phyloP scores from a whole-genome alignment of 495 filamentous ascomycete species.

The Amorphotheca resinae region DNA sequence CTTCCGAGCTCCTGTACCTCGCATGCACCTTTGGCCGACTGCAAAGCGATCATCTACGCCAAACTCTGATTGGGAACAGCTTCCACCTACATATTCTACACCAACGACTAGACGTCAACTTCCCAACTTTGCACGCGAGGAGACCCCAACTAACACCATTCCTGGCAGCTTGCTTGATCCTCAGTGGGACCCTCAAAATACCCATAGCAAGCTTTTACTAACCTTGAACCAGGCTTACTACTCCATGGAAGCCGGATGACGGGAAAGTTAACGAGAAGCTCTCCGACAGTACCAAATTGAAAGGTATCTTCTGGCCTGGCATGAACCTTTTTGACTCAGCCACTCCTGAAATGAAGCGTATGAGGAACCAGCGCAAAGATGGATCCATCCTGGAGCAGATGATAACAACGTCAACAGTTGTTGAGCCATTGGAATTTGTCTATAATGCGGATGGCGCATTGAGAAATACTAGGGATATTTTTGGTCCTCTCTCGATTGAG shows the following conservation, averaged over 20 bases:
- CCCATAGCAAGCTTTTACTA: not conserved
- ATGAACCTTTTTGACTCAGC: conserved; percentile 88
- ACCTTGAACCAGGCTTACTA: conserved; percentile 7
- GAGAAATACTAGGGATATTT: conserved; percentile 40
- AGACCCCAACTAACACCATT: not conserved
- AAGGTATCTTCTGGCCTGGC: conserved; percentile 67
- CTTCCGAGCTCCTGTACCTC: conserved; percentile 25
- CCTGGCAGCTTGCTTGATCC: conserved; percentile 8
- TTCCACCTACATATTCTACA: conserved; percentile 5
- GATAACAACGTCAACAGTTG: conserved; percentile 48
- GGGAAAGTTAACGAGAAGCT: conserved; percentile 23
- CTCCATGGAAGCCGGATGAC: conserved; percentile 18
- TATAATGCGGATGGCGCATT: conserved; percentile 43
- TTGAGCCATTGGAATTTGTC: conserved; percentile 62
- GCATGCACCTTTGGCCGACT: conserved; percentile 21
- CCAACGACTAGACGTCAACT: conserved; percentile 10
- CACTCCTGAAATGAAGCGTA: conserved; percentile 59
- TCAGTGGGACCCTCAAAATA: conserved; percentile 3
- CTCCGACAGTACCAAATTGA: conserved; percentile 38
- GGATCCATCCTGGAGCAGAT: conserved; percentile 56
- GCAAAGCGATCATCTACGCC: not conserved
- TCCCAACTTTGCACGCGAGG: conserved; percentile 10
- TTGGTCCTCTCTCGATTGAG: conserved; percentile 33
- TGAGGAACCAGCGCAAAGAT: conserved; percentile 80
- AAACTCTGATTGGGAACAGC: conserved; percentile 1